Base-by-base conservation (phyloP, 306 rosid species). In the Inga oerstediana region DNA sequence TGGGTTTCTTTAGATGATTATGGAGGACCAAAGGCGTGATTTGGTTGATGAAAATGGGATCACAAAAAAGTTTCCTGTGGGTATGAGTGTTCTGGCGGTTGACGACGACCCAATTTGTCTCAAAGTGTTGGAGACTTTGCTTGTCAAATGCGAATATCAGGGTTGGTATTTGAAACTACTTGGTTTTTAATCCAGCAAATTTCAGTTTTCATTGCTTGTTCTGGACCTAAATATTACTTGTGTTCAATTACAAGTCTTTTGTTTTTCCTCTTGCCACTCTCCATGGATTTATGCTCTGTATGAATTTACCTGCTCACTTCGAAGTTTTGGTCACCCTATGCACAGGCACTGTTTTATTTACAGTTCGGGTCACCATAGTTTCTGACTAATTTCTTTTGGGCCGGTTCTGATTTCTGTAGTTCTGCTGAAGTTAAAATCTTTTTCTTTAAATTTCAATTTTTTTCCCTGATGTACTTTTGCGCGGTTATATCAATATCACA, bases 71-170 rank as follows among this genome's bases (percentile, higher is more conserved):
- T 95, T 95, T 82, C 97, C 98, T 5, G 90, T 84, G 65, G 98
- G 98, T 59, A 92, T 95, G 98, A 89, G 91, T 62, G 97, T 95
- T 84, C 91, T 95, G 24, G 98, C 94, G 4, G 98, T 93, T 46
- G 98, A 95, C 17, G 98, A 93, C 56, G 87, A 93, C 85, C 91
- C 85, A 74, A 83, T 81, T 59, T 95, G 97, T 83, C 92, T 95
- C 78, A 93, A 82, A 79, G 44, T 92, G 22, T 80, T 93, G 81
- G 97, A 92, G 79, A 83, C 24, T 54, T 82, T 95, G 77, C 98
- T 95, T 86, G 91, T 86, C 41, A 85, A 85, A 87, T 95, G 98
- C 93, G 89, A 89, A 34, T 95, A 95, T 76, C 90, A 89, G 30
- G 98, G 98, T 95, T 82, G 39, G 88, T 89, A 84, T 93, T 82